phyloP scores from a whole-genome alignment of 192 early-diverging fungal genomes.

The Podila verticillata region DNA sequence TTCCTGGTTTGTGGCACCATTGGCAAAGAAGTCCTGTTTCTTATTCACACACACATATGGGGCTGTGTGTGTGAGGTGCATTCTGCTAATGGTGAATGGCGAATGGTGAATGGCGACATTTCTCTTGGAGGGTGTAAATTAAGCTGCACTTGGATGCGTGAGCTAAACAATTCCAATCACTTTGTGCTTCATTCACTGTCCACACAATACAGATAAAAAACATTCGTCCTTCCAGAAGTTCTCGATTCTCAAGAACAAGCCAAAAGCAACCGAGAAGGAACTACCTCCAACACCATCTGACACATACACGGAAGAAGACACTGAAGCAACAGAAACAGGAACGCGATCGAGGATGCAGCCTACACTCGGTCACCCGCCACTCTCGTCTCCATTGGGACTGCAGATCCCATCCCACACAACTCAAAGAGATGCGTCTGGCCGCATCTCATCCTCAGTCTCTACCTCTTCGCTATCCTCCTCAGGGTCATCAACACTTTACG shows the following conservation, averaged over 20 bases:
- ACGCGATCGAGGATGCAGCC: background rate
- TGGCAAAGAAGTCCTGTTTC: too few relatives aligned
- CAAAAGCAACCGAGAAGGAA: background rate
- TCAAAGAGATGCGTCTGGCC: background rate
- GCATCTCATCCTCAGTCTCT: background rate
- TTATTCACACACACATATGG: too few relatives aligned
- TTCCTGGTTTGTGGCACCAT: too few relatives aligned
- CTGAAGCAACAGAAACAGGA: background rate
- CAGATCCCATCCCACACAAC: background rate
- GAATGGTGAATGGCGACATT: too few relatives aligned
- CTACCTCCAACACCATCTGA: background rate
- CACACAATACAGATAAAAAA: conserved; percentile 23
- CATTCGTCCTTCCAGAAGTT: conserved; percentile 10
- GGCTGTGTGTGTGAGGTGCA: too few relatives aligned
- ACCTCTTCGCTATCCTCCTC: background rate
- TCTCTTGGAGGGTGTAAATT: too few relatives aligned
- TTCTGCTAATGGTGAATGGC: too few relatives aligned
- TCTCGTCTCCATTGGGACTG: background rate
- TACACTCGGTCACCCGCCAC: background rate
- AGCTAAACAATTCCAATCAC: too few relatives aligned
- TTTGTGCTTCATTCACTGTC: background rate
- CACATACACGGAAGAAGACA: too few relatives aligned
- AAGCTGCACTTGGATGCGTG: too few relatives aligned
- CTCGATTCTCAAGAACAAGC: conserved; percentile 13
- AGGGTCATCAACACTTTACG: background rate